Evolutionary conservation across 345 rosid genomes (phyloP).

Genomic region (Pseudoturritis turrita): DNA sequence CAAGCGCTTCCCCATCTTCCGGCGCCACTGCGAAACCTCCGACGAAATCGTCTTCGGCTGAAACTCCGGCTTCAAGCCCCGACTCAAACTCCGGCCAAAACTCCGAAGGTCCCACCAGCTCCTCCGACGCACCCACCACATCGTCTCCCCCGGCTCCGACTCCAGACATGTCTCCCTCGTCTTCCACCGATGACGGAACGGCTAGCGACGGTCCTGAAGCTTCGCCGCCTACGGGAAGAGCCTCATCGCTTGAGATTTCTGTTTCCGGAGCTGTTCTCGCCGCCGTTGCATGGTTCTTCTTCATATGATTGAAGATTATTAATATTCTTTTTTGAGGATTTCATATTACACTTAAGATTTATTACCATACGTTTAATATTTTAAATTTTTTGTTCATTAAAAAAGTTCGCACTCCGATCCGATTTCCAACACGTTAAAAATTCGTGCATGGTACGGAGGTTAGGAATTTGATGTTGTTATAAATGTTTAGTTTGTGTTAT

Average conservation of each 20-base stretch:
- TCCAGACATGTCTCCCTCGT: constrained; percentile 26
- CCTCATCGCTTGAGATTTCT: constrained; percentile 16
- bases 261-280: constrained; percentile 1
- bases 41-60: neutral
- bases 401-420: neutral
- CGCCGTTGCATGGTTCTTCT: constrained; percentile 27
- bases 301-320: constrained; percentile 10
- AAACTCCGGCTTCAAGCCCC: constrained; percentile 27
- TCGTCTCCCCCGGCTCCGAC: constrained; percentile 34
- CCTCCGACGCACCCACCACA: constrained; percentile 21
- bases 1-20: constrained; percentile 22
- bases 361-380: constrained; percentile 5
- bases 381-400: neutral
- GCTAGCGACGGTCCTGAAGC: constrained; percentile 19
- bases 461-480: constrained; percentile 17
- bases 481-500: constrained; percentile 14
- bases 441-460: constrained; percentile 18
- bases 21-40: constrained; percentile 11
- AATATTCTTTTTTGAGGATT: neutral
- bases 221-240: neutral
- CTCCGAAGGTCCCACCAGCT: constrained; percentile 22
- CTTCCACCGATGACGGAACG: neutral
- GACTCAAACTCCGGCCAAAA: constrained; percentile 24
- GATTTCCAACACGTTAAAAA: neutral
- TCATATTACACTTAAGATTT: neutral